Conservation (phyloP, 2,329 filamentous ascomycete species). For the Pseudogymnoascus sp. region DNA sequence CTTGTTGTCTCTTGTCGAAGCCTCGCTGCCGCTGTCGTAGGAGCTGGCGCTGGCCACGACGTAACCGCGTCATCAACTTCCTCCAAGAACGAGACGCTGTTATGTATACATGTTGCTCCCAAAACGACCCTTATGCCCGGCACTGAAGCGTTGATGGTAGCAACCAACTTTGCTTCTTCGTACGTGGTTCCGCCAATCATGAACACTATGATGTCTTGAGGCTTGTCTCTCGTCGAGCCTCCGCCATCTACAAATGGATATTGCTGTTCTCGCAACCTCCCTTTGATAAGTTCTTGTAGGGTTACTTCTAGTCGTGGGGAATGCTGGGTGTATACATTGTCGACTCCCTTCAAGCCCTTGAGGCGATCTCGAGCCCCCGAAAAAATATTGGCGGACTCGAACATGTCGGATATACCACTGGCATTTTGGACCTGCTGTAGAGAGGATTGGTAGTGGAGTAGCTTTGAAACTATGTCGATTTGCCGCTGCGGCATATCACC, state of each 20-base stretch:
- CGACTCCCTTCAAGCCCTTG: constrained; percentile 92
- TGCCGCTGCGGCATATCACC: constrained; percentile 70
- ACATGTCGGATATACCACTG: constrained; percentile 80
- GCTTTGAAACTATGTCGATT: constrained; percentile 71
- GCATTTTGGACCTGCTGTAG: constrained; percentile 70
- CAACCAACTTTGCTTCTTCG: constrained; percentile 92
- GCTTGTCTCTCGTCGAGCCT: constrained; percentile 82
- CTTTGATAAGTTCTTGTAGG: constrained; percentile 88
- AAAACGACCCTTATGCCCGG: constrained; percentile 85
- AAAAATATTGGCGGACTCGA: constrained; percentile 87
- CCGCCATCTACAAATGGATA: constrained; percentile 92
- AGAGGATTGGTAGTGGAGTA: constrained; percentile 79
- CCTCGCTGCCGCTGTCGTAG: constrained; percentile 28
- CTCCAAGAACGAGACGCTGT: constrained; percentile 78
- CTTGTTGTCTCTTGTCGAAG: constrained; percentile 29
- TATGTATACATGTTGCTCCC: constrained; percentile 81
- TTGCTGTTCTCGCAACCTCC: constrained; percentile 72
- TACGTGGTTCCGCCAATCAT: constrained; percentile 91
- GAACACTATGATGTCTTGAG: constrained; percentile 92
- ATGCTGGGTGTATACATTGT: constrained; percentile 98
- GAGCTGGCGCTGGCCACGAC: constrained; percentile 67
- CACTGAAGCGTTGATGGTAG: constrained; percentile 85
- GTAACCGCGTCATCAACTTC: constrained; percentile 85
- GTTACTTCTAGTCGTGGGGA: constrained; percentile 81
- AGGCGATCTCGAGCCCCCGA: constrained; percentile 79